These are phyloP conservation scores for Hymenoscyphus occultus DNA, from an alignment of 2,329 filamentous ascomycete genomes.

Conservation along the genomic window DNA sequence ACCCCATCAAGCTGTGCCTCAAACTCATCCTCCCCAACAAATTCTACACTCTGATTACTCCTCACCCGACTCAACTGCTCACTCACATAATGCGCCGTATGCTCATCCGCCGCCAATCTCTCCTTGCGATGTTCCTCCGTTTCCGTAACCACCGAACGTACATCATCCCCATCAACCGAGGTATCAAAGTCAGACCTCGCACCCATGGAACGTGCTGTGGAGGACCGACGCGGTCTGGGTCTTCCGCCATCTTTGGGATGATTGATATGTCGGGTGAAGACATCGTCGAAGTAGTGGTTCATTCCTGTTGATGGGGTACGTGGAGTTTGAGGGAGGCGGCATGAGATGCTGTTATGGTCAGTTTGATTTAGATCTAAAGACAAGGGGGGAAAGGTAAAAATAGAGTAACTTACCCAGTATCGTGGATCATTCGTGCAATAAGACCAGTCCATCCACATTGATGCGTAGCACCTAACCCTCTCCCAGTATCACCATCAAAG, in stretches of 20 bases:
- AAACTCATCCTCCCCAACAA: conserved; percentile 57
- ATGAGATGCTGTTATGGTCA: conserved; percentile 68
- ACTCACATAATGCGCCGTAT: conserved; percentile 77
- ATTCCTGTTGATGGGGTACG: conserved; percentile 81
- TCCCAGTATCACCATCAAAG: conserved; percentile 89
- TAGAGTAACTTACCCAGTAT: conserved; percentile 72
- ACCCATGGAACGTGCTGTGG: conserved; percentile 79
- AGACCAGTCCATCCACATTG: conserved; percentile 96
- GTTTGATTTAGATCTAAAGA: conserved; percentile 24
- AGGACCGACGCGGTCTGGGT: conserved; percentile 69
- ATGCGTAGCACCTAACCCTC: conserved; percentile 86
- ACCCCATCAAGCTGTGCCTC: conserved; percentile 52
- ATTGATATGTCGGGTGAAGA: conserved; percentile 59
- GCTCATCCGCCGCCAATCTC: conserved; percentile 58
- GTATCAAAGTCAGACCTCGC: conserved; percentile 74
- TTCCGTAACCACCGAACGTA: conserved; percentile 47
- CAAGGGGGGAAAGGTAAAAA: background rate
- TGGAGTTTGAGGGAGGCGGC: conserved; percentile 88
- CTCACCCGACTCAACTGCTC: conserved; percentile 75
- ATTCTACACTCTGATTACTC: conserved; percentile 42
- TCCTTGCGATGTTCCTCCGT: conserved; percentile 51
- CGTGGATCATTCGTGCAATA: conserved; percentile 95
- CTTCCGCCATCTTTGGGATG: conserved; percentile 37
- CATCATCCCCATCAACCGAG: conserved; percentile 47
- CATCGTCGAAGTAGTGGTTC: conserved; percentile 93